A percentile compares a stretch with the other conserved stretches of the same genome.
Evolutionary conservation across 768 basidiomycete genomes (phyloP).

Genomic region (Omphalotus guepiniiformis): DNA sequence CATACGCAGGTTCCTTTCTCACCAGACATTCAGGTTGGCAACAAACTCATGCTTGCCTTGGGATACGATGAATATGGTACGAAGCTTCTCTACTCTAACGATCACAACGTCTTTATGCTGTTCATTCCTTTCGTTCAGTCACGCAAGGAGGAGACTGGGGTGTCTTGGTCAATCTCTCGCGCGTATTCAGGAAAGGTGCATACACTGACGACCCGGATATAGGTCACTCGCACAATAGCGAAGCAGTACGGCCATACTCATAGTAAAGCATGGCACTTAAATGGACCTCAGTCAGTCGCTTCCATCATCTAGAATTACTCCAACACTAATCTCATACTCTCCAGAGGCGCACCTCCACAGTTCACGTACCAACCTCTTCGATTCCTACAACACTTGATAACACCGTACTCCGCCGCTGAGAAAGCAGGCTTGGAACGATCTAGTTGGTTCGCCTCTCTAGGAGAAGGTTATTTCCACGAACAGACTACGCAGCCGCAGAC

Average conservation of each 20-base stretch:
- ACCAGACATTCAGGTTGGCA: constrained; percentile 9
- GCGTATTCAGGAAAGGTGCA: neutral
- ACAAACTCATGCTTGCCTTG: constrained; percentile 31
- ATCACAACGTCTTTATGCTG: neutral
- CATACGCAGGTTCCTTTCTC: neutral
- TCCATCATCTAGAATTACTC: neutral
- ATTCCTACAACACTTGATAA: constrained; percentile 9
- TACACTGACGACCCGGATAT: neutral
- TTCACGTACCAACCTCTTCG: constrained; percentile 1
- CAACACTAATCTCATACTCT: neutral
- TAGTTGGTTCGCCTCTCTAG: constrained; percentile 11
- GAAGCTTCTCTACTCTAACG: neutral
- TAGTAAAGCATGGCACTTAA: constrained; percentile 31
- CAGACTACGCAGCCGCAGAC: constrained; percentile 33
- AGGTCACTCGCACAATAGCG: constrained; percentile 24
- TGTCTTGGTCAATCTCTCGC: constrained; percentile 18
- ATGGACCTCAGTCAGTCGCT: constrained; percentile 21
- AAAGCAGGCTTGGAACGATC: constrained; percentile 25
- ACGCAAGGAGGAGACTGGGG: constrained; percentile 43
- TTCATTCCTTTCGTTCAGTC: constrained; percentile 17
- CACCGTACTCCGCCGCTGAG: constrained; percentile 21
- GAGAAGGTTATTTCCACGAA: constrained; percentile 21
- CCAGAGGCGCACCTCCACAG: neutral
- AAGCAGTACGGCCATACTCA: constrained; percentile 21
- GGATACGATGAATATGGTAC: constrained; percentile 31